Base-by-base conservation (phyloP, 2,329 filamentous ascomycete genomes). In the Achaetomium macrosporum region DNA sequence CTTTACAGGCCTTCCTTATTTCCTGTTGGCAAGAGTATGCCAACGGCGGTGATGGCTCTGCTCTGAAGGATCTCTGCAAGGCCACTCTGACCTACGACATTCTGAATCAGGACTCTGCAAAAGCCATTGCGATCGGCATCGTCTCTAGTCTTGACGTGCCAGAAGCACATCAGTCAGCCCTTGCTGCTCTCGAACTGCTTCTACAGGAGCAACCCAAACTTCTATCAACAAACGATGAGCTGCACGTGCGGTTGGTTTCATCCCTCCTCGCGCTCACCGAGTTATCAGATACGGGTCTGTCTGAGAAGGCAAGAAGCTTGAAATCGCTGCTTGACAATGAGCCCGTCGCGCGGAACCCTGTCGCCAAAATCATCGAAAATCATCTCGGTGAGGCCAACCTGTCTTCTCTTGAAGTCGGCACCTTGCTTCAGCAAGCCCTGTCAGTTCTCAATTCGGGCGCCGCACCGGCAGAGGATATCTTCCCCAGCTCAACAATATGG, bases 401-500 rank as follows among this genome's bases (percentile, higher is more conserved):
- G 1, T 71, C 73, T 15, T 82, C 79, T 1, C 65, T 84, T 1
- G 71, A 73, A 75, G 72, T 83, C 13, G 70, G 77, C 16, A 83
- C 79, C 0, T 64, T 84, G 40, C 71, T 78, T 1, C 69, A 74
- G 15, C 79, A 79, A 61, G 75, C 75, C 1, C 55, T 68, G 8
- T 64, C 69, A 17, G 59, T 77, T 13, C 66, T 73, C 5, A 64
- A 68, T 15, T 63, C 65, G 1, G 70, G 69, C 0, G 55, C 61
- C 1, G 62, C 67, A 1, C 59, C 66, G 1, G 56, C 66, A 1
- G 67, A 73, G 55, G 72, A 76, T 11, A 68, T 92, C 5, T 73
- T 93, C 36, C 89, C 90, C 0, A 77, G 77, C 59, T 70, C 74
- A 0, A 70, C 76, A 2, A 69, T 79, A 10, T 96, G 91, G 90